Evolutionary conservation across 495 filamentous ascomycete genomes (phyloP), one percentile per base, ranked within the genome.

Genomic region (Entonaema liquescens): DNA sequence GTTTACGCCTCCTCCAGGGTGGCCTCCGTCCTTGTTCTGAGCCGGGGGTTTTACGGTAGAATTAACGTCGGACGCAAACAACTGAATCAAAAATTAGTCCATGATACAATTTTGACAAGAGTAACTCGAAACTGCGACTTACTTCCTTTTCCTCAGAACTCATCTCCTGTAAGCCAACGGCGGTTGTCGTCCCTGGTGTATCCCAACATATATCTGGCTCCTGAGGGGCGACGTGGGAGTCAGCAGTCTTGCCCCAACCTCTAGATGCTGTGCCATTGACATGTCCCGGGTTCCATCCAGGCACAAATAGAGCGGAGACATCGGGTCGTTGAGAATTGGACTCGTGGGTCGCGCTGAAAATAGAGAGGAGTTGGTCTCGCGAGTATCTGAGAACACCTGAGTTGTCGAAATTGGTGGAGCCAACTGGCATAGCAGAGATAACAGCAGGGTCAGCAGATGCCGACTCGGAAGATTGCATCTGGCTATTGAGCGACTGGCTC

Each of bases 131-230:
- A 53, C 75, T 21, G 13, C 19, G 25, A 65, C 70, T 31, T 42
- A 95, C 93, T 83, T 95, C 91, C 77, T 86, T 91, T 82, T 99
- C 95, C 60, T 93, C 90, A 12, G 91, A 85, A 17, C 89, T 89
- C 89, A 97, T 90, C 57, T 92, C 89, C 74, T 88, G 83, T 58
- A 97, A 75, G 36, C 87, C 88, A 58, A 98, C 80, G 15, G 95
- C 94, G 64, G 88, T 87, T 28, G 90, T 82, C 63, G 83, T 84
- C 33, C 94, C 95, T 49, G 87, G 85, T 59, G 87, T 80, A 74
- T 98, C 95, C 95, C 96, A 99, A 76, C 96, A 98, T 52, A 94
- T 83, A 66, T 94, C 92, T 1, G 89, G 91, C 50, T 89, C 93
- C 75, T 83, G 82, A 68, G 84, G 83, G 44, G 80, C 79, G 61